Evolutionary conservation across 1,284 basidiomycete genomes (phyloP), one percentile per base, ranked within the genome.

Genomic region (Ganoderma lingzhi): DNA sequence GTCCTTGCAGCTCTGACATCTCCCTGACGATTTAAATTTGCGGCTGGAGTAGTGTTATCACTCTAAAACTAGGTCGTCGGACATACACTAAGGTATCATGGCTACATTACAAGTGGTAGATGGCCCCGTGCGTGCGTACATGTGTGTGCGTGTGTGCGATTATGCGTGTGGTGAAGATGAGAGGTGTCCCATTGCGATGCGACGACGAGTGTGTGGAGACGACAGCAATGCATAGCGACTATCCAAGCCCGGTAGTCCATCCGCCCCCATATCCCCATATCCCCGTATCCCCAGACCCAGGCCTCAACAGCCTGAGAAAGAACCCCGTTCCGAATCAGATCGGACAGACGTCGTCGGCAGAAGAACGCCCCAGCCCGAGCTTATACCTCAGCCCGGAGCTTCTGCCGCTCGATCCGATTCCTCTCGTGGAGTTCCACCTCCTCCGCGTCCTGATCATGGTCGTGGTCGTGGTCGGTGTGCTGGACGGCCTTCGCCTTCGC

Each of bases 141-240:
- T 55, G 30, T 55, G 30, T 55, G 30, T 53, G 30, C 51, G 23
- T 55, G 53, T 28, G 15, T 32, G 30, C 15, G 10, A 32, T 32
- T 19, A 56, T 32, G 30, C 53, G 53, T 56, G 6, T 35, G 15
- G 32, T 56, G 53, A 28, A 51, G 23, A 28, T 51, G 48, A 28
- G 9, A 51, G 48, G 48, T 51, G 48, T 51, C 48, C 12, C 23
- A 51, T 23, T 23, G 23, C 10, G 48, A 28, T 51, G 48, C 48
- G 48, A 32, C 17, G 53, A 32, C 53, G 53, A 35, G 32, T 35
- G 53, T 32, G 53, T 32, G 53, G 15, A 56, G 28, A 56, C 53
- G 53, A 56, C 53, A 56, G 53, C 53, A 17, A 56, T 56, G 53
- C 53, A 56, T 32, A 56, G 32, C 53, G 53, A 56, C 15, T 56